Evolutionary conservation across 768 basidiomycete genomes (phyloP).

Genomic region (Termitomyces sp.): DNA sequence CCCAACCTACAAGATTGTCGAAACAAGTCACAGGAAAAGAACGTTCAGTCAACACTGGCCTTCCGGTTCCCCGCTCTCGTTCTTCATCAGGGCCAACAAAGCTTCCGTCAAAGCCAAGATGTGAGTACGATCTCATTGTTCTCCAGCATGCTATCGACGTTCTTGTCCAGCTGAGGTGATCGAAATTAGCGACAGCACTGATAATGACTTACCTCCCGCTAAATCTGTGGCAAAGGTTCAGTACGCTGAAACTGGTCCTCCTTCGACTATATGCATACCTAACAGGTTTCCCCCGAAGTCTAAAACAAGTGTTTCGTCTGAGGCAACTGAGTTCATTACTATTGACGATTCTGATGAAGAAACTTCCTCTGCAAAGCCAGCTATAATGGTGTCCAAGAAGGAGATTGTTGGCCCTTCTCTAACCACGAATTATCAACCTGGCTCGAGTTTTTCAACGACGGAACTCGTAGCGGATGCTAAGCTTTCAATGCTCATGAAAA

Average conservation of each 20-base stretch:
- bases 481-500: not conserved
- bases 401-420: not conserved
- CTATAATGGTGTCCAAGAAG: not conserved
- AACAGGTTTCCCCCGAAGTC: not conserved
- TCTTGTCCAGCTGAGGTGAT: constrained; percentile 2
- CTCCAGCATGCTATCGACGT: not conserved
- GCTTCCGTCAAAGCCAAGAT: not conserved
- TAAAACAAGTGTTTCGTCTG: not conserved
- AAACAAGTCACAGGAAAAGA: not conserved
- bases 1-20: not conserved
- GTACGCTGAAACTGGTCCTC: not conserved
- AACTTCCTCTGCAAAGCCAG: not conserved
- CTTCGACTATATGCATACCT: not conserved
- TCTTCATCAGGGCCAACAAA: not conserved
- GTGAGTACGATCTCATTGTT: not conserved
- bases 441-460: not conserved
- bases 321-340: not conserved
- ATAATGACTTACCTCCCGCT: not conserved
- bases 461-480: not conserved
- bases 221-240: not conserved
- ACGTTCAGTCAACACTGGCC: not conserved
- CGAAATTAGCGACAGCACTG: constrained; percentile 7
- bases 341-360: constrained; percentile 5
- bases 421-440: not conserved
- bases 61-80: not conserved